A percentile compares a stretch with the other conserved stretches of the same genome.
Evolutionary conservation across 768 basidiomycete species (phyloP).

Genomic region (Macrolepiota dolichaula): DNA sequence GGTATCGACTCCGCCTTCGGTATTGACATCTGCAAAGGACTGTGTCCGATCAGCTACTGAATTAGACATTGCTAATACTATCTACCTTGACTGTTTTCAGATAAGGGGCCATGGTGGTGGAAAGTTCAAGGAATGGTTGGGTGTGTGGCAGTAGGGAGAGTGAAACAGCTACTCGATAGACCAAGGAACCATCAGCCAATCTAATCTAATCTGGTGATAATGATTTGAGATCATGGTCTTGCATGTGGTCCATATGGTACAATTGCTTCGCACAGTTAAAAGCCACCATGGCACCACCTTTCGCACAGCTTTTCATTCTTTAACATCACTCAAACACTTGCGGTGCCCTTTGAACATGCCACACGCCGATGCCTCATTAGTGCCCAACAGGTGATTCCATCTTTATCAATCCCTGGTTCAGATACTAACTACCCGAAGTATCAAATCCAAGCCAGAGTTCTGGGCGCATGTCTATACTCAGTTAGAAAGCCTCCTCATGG

Average conservation of each 20-base stretch:
- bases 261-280: background rate
- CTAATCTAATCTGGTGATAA: constrained; percentile 21
- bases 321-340: background rate
- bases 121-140: constrained; percentile 2
- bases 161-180: background rate
- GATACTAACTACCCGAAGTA: constrained; percentile 26
- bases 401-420: background rate
- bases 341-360: constrained; percentile 47
- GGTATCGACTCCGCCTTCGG: constrained; percentile 87
- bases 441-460: constrained; percentile 73
- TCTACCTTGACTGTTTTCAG: constrained; percentile 64
- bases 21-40: constrained; percentile 94
- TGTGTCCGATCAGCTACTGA: constrained; percentile 26
- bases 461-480: constrained; percentile 75
- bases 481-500: constrained; percentile 58
- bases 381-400: constrained; percentile 47
- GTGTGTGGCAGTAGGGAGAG: too few relatives aligned
- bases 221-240: background rate
- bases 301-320: background rate
- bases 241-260: background rate
- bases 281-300: background rate
- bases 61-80: background rate
- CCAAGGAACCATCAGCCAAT: constrained; percentile 15
- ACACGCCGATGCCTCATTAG: constrained; percentile 75
- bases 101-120: constrained; percentile 64